Base-by-base conservation (phyloP, 306 rosid genomes). In the Inga leiocalycina region DNA sequence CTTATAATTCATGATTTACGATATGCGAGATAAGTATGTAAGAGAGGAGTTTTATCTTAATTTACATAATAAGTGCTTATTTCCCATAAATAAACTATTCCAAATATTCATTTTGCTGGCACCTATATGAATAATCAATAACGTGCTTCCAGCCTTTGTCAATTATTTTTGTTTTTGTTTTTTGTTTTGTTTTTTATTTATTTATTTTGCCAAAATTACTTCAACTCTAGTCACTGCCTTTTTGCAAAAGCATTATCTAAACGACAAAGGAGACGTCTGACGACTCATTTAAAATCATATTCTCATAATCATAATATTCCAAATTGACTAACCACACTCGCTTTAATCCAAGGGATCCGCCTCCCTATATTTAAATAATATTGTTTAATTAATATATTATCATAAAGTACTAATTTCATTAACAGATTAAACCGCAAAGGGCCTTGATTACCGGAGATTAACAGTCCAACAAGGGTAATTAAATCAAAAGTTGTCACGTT, bases 361-460 rank as follows among this genome's bases (percentile, higher is more conserved):
- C 39, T 17, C 62, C 27, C 62, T 7, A 57, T 65, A 34, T 65
- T 15, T 13, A 32, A 65, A 65, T 14, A 32, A 65, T 32, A 65
- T 65, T 27, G 17, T 62, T 64, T 13, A 2, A 64, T 64, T 64
- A 6, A 27, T 30, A 10, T 24, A 30, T 64, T 2, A 64, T 30
- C 69, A 64, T 13, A 15, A 30, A 64, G 69, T 64, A 13, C 17
- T 64, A 30, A 22, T 59, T n/a, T 15, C 10, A 65, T 2, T 34
- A 10, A 67, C 12, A 13, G 71, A 37, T 67, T 67, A 35, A 67
- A 67, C 46, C 19, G 10, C 24, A 16, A 20, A 69, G 44, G 74
- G 74, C 74, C 49, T 37, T 69, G 49, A 69, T 69, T 69, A 39
- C 15, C 49, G 49, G 49, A 69, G 72, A 67, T 67, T 67, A 67